phyloP scores from a whole-genome alignment of 2,329 filamentous ascomycete genomes.

The Colletotrichum musicola region DNA sequence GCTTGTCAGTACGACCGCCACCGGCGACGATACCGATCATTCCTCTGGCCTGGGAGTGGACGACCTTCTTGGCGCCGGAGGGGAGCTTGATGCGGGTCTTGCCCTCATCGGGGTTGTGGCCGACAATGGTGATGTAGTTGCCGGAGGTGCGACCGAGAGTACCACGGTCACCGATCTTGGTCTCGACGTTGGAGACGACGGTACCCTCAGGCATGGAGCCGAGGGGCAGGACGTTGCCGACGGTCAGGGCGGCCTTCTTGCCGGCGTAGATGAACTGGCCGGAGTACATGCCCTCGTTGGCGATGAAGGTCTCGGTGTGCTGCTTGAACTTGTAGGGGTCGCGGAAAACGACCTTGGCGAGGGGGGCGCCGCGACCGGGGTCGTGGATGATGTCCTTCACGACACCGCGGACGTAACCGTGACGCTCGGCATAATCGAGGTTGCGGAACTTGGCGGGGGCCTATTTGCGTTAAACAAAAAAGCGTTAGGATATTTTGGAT shows the following conservation, averaged over 20 bases:
- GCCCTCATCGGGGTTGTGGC: conserved; percentile 98
- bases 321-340: conserved; percentile 99
- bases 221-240: conserved; percentile 97
- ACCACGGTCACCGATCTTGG: conserved; percentile 98
- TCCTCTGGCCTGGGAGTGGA: conserved; percentile 90
- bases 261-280: conserved; percentile 99
- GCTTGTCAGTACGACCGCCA: conserved; percentile 99
- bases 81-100: conserved; percentile 99
- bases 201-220: conserved; percentile 98
- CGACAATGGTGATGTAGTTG: conserved; percentile 99
- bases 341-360: conserved; percentile 96
- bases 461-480: conserved; percentile 8
- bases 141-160: conserved; percentile 96
- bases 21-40: conserved; percentile 99
- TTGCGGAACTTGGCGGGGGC: conserved; percentile 86
- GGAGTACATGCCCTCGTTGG: conserved; percentile 99
- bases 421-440: conserved; percentile 95
- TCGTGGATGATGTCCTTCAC: conserved; percentile 99
- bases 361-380: conserved; percentile 95
- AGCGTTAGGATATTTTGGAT: conserved; percentile 29
- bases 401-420: conserved; percentile 97
- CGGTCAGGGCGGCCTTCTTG: conserved; percentile 96
- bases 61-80: conserved; percentile 98
- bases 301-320: conserved; percentile 99
- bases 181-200: conserved; percentile 98